These are phyloP conservation scores for Ampelomyces quisqualis DNA, from an alignment of 2,329 filamentous ascomycete genomes.

Conservation along the genomic window DNA sequence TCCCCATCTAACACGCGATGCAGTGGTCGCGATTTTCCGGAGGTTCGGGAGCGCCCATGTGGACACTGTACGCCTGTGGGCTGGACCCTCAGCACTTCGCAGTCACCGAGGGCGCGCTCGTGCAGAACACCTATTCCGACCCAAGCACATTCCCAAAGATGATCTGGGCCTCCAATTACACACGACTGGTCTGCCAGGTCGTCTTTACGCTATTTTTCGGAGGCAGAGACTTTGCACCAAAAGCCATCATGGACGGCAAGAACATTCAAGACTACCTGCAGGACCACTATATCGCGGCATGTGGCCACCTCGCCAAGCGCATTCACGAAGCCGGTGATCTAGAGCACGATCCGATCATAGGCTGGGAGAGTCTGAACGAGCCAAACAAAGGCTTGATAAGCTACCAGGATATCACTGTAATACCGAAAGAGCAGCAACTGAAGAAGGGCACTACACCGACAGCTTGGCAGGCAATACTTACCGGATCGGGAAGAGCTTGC, in stretches of 20 bases:
- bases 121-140: conserved; percentile 89
- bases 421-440: conserved; percentile 84
- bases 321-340: conserved; percentile 90
- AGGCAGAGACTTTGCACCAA: conserved; percentile 88
- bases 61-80: conserved; percentile 94
- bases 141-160: conserved; percentile 91
- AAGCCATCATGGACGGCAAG: conserved; percentile 88
- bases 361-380: conserved; percentile 96
- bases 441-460: conserved; percentile 93
- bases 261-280: conserved; percentile 98
- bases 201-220: conserved; percentile 95
- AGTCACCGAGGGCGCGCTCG: conserved; percentile 84
- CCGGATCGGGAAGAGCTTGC: conserved; percentile 84
- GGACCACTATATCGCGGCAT: conserved; percentile 78
- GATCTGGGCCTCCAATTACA: conserved; percentile 99
- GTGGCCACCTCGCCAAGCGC: conserved; percentile 74
- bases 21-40: conserved; percentile 93
- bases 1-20: conserved; percentile 22
- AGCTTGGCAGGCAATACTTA: conserved; percentile 89
- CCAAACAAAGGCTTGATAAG: conserved; percentile 87
- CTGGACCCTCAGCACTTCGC: conserved; percentile 83
- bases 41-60: conserved; percentile 93
- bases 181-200: conserved; percentile 78
- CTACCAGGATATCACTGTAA: conserved; percentile 73
- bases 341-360: conserved; percentile 82